Base-by-base conservation (phyloP, 148 eudicot genomes). In the Rhododendron henanense region DNA sequence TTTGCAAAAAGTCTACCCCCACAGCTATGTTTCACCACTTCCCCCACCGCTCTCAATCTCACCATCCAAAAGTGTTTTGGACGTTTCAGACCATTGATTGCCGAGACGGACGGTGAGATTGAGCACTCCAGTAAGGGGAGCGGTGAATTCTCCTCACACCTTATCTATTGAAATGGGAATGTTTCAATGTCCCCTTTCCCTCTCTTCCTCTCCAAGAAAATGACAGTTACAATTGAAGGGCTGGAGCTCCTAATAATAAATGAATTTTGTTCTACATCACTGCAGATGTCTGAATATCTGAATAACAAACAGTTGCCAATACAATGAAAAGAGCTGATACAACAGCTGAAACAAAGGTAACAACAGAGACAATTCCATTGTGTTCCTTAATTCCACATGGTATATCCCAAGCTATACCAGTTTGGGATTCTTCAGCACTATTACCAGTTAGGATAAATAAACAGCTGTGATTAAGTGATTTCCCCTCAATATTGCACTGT, bases 311-410 rank as follows among this genome's bases (percentile, higher is more conserved):
- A 59, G 98, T 89, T 78, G 94, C 86, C 18, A 90, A 33, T 33
- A 93, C 89, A 44, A 97, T 93, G 39, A 85, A 86, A 61, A 91
- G 16, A 61, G 95, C 92, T 13, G 96, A 89, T 39, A 93, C 76
- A 77, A 87, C 79, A 39, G 99, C 98, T 21, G 91, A 86, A 11
- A 89, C 78, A 75, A 94, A 97, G 48, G 99, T 97, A 85, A 95
- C 88, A 85, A 87, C 50, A 67, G 93, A 92, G 33, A 97, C 99
- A 28, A 87, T 61, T 80, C 51, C 41, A 10, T 92, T 85, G 85
- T 97, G 99, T 59, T 91, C 91, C 87, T 90, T 89, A 39, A 81
- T 88, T 14, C 99, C 98, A 55, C 91, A 90, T 69, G 98, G 96
- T 76, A 97, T 91, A 84, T 92, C 93, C 99, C 98, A 94, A 16